These are phyloP conservation scores for Cichorium intybus DNA, from an alignment of 140 eudicot species.

Conservation along the genomic window DNA sequence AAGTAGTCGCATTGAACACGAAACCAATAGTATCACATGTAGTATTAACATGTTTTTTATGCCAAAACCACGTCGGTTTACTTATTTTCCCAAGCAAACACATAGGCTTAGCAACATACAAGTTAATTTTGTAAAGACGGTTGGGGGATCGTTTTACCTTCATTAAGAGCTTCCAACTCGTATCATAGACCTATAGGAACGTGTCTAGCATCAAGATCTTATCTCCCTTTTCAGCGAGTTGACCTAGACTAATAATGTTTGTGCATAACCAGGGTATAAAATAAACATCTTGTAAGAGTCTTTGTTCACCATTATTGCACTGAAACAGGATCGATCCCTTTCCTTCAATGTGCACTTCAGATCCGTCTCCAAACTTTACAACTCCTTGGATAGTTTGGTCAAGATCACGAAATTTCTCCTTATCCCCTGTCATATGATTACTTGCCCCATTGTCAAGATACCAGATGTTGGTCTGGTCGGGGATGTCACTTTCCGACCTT, in stretches of 20 bases:
- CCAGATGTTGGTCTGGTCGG: not conserved
- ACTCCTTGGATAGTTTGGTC: not conserved
- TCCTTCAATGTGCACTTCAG: not conserved
- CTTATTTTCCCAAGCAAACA: not conserved
- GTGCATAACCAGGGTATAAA: not conserved
- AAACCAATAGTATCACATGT: slow-evolving; percentile 11
- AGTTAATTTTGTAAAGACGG: not conserved
- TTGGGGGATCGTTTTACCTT: too few relatives aligned
- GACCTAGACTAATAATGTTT: not conserved
- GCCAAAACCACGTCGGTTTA: not conserved
- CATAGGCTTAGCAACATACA: not conserved
- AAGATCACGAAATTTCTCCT: not conserved
- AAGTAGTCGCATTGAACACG: slow-evolving; percentile 22
- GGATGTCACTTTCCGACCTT: not conserved
- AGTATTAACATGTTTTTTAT: slow-evolving; percentile 5
- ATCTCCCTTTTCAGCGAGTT: not conserved
- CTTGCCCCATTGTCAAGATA: not conserved
- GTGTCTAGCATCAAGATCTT: not conserved
- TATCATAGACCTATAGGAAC: not conserved
- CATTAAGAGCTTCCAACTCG: not conserved
- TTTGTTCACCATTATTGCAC: not conserved
- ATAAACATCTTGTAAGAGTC: not conserved
- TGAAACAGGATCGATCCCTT: not conserved
- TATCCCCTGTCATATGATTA: not conserved
- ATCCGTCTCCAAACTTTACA: not conserved